phyloP scores from a whole-genome alignment of 306 rosid genomes.

The Malus sieversii region DNA sequence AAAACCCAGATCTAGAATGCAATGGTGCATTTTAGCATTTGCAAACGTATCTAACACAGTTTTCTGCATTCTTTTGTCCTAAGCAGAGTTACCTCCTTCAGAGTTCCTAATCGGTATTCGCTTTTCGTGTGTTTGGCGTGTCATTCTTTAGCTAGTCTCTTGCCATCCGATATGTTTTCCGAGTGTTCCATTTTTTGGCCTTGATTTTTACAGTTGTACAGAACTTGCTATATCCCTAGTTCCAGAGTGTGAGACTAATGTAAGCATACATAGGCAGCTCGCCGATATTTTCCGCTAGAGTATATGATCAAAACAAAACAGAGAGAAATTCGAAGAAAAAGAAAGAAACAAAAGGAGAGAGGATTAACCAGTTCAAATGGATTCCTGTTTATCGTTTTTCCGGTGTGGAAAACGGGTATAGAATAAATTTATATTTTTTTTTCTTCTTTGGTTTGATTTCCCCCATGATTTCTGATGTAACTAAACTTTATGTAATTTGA shows the following conservation, averaged over 20 bases:
- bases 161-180: constrained; percentile 36
- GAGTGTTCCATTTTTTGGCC: constrained; percentile 67
- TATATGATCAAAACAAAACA: constrained; percentile 35
- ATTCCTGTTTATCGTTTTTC: constrained; percentile 42
- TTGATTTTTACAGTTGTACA: constrained; percentile 67
- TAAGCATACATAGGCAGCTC: constrained; percentile 70
- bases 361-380: constrained; percentile 52
- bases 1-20: constrained; percentile 46
- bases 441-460: constrained; percentile 17
- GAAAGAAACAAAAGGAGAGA: constrained; percentile 12
- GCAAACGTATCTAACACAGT: constrained; percentile 46
- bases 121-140: constrained; percentile 56
- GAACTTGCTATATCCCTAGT: constrained; percentile 45
- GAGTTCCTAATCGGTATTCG: constrained; percentile 24
- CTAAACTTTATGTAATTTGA: constrained; percentile 59
- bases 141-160: constrained; percentile 64
- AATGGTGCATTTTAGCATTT: constrained; percentile 58
- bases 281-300: constrained; percentile 54
- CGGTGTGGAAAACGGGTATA: constrained; percentile 68
- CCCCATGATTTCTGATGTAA: constrained; percentile 57
- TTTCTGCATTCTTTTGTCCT: constrained; percentile 34
- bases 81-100: constrained; percentile 9
- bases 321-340: background rate
- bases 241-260: constrained; percentile 74
- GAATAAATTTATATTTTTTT: constrained; percentile 31